Percentiles rank a stretch among this genome's conserved stretches.
Conservation (phyloP, 192 early-diverging fungal genomes). For the Backusella sp. region DNA sequence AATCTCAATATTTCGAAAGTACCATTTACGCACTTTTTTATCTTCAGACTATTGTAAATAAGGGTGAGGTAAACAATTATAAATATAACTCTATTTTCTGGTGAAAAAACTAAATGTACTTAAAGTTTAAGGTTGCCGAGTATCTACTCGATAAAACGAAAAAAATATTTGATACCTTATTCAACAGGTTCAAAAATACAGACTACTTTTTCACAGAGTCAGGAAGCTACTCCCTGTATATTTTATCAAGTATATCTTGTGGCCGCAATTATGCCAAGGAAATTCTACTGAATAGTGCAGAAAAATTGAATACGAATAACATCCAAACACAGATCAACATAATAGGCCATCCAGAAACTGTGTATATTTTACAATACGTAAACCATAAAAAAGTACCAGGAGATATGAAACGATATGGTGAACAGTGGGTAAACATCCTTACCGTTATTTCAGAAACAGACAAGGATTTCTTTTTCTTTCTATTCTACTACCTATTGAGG, state of each 20-base stretch:
- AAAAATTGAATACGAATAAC: background rate
- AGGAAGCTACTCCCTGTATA: background rate
- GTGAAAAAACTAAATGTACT: no score
- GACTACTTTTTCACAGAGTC: background rate
- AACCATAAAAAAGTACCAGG: no score
- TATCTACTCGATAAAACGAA: background rate
- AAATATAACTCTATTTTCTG: no score
- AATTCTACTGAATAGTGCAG: background rate
- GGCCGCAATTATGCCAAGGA: background rate
- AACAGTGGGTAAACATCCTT: background rate
- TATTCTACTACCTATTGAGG: background rate
- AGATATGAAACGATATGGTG: background rate
- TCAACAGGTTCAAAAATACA: background rate
- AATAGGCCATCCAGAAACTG: no score
- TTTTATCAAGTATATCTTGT: background rate
- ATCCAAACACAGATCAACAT: no score
- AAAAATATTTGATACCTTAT: background rate
- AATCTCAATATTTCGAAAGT: no score
- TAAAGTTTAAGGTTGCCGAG: no score
- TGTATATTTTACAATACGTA: no score
- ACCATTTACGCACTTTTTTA: no score
- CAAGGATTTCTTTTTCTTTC: background rate
- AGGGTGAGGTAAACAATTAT: no score
- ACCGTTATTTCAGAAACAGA: no score
- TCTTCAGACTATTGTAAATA: no score